A percentile compares a stretch with the other conserved stretches of the same genome.
Conservation (phyloP, 2,329 filamentous ascomycete species). For the Pestalotiopsis sp. region DNA sequence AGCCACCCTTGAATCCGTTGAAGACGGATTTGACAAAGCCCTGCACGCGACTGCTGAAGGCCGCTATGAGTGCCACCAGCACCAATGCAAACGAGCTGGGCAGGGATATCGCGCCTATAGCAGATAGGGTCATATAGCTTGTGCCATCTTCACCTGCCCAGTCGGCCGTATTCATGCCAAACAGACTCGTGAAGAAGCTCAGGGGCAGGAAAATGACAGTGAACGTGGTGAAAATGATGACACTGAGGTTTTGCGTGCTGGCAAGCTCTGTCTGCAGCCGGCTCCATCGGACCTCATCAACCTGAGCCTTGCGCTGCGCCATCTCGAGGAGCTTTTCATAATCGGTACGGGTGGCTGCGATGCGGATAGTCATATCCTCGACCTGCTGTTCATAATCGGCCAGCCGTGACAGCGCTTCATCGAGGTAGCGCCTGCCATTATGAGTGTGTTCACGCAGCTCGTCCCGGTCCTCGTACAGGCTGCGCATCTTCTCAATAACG, state of each 20-base stretch:
- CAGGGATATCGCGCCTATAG: constrained; percentile 51
- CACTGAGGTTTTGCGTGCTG: constrained; percentile 61
- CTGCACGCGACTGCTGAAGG: constrained; percentile 55
- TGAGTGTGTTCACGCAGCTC: constrained; percentile 43
- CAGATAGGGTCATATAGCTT: constrained; percentile 40
- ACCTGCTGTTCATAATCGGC: constrained; percentile 58
- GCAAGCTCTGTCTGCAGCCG: constrained; percentile 65
- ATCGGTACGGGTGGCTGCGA: constrained; percentile 59
- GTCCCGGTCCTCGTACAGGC: constrained; percentile 40
- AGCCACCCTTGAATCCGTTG: constrained; percentile 14
- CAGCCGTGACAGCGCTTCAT: constrained; percentile 53
- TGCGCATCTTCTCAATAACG: constrained; percentile 50
- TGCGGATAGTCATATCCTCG: constrained; percentile 60
- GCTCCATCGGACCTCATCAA: constrained; percentile 66
- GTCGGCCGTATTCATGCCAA: constrained; percentile 66
- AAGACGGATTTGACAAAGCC: constrained; percentile 28
- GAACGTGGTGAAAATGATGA: constrained; percentile 68
- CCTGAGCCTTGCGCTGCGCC: constrained; percentile 68
- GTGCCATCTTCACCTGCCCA: constrained; percentile 53
- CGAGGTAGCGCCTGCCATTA: constrained; percentile 53
- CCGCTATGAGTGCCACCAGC: constrained; percentile 51
- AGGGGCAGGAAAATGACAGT: constrained; percentile 66
- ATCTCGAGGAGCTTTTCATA: constrained; percentile 69
- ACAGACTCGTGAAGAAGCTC: constrained; percentile 67
- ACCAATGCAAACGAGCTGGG: constrained; percentile 54